A percentile compares a stretch with the other conserved stretches of the same genome.
phyloP scores from a whole-genome alignment of 768 basidiomycete species.

The Cystobasidium tubakii region DNA sequence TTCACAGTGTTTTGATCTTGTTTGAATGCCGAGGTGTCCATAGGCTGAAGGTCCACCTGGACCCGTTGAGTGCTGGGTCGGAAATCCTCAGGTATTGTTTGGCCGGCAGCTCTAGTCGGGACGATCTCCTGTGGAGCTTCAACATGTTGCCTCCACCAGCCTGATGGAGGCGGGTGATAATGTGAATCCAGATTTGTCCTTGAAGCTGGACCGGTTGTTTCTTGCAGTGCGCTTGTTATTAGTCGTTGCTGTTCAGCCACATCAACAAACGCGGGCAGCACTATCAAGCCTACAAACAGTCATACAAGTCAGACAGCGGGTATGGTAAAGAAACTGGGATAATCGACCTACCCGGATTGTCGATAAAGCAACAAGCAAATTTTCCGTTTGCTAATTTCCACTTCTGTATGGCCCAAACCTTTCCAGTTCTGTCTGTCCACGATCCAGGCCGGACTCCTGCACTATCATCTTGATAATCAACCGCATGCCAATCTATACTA shows the following conservation, averaged over 20 bases:
- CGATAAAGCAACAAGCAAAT: not conserved
- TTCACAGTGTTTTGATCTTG: conserved; percentile 20
- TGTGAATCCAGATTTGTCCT: conserved; percentile 85
- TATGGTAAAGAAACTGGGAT: not conserved
- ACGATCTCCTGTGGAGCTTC: conserved; percentile 40
- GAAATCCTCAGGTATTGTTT: not conserved
- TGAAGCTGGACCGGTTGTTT: conserved; percentile 73
- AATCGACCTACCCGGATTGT: conserved; percentile 19
- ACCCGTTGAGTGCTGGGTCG: not conserved
- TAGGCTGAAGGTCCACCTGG: not conserved
- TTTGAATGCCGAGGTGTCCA: not conserved
- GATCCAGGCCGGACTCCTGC: not conserved
- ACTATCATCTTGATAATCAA: not conserved
- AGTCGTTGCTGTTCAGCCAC: conserved; percentile 62
- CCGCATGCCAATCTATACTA: not conserved
- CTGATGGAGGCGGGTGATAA: conserved; percentile 66
- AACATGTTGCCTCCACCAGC: conserved; percentile 65
- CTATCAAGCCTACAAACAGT: conserved; percentile 65
- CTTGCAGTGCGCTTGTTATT: conserved; percentile 64
- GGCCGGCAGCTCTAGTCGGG: conserved; percentile 36
- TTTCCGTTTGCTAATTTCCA: not conserved
- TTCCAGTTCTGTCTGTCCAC: conserved; percentile 17
- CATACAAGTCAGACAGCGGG: not conserved
- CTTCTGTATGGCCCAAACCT: not conserved
- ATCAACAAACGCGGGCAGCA: conserved; percentile 70